A percentile compares a stretch with the other conserved stretches of the same genome.
Conservation (phyloP, 768 basidiomycete genomes). For the Xanthoconium purpureum region DNA sequence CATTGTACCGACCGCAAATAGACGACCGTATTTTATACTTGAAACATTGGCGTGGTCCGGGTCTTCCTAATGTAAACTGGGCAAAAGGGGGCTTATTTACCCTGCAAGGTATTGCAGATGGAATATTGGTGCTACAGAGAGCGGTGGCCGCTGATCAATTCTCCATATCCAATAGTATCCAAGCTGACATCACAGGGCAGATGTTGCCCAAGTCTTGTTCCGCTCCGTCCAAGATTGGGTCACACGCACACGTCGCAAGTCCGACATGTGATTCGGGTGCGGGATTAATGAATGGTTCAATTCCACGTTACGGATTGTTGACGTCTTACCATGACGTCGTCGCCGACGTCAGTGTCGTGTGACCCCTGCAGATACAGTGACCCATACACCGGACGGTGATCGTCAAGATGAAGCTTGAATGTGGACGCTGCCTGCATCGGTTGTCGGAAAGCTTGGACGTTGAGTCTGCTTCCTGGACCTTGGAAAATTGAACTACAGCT, state of each 20-base stretch:
- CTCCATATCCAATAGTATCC: background rate
- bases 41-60: background rate
- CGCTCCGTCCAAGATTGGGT: background rate
- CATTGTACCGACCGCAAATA: slow-evolving; percentile 26
- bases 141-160: background rate
- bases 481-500: no score
- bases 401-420: no score
- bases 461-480: no score
- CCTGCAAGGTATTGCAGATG: background rate
- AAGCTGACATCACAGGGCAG: slow-evolving; percentile 1
- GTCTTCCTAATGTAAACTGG: background rate
- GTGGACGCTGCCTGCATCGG: no score
- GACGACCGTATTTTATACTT: slow-evolving; percentile 19
- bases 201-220: background rate
- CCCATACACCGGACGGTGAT: no score
- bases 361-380: no score
- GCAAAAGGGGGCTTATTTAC: background rate
- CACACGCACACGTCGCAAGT: background rate
- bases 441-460: background rate
- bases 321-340: no score
- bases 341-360: no score
- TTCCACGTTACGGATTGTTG: background rate
- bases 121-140: background rate
- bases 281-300: background rate
- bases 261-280: background rate